These are phyloP conservation scores for Silene latifolia DNA, from an alignment of 148 eudicot species.

Conservation along the genomic window DNA sequence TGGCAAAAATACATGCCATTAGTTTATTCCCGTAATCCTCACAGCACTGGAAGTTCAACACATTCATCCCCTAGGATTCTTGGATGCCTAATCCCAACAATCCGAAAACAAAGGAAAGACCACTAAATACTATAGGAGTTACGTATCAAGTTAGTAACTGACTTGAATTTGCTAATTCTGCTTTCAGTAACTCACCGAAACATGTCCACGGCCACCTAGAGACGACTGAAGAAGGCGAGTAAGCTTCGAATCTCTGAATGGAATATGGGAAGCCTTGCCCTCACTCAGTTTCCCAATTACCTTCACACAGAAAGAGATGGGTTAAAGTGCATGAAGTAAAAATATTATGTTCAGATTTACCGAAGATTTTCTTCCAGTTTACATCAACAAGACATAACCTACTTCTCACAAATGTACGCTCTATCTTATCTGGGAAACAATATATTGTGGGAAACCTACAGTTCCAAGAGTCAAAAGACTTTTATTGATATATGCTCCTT, in stretches of 20 bases:
- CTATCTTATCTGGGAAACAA: neutral
- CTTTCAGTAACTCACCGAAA: conserved; percentile 55
- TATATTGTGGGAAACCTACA: conserved; percentile 33
- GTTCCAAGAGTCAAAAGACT: conserved; percentile 86
- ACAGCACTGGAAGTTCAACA: neutral
- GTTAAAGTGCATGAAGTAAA: neutral
- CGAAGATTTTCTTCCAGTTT: neutral
- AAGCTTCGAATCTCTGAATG: conserved; percentile 76
- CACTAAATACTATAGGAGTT: neutral
- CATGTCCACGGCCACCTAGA: conserved; percentile 73
- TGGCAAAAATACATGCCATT: neutral
- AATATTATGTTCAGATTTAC: neutral
- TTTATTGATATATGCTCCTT: conserved; percentile 78
- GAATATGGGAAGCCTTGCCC: conserved; percentile 68
- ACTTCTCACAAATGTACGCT: neutral
- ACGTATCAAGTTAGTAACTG: neutral
- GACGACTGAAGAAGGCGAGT: conserved; percentile 78
- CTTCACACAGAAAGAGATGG: conserved; percentile 24
- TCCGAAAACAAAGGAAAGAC: no score
- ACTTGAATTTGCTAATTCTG: neutral
- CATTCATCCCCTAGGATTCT: neutral
- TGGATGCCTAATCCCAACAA: neutral
- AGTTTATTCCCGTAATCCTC: neutral
- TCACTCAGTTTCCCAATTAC: conserved; percentile 74
- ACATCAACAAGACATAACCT: neutral